Conservation (phyloP, 2,329 filamentous ascomycete species). For the Aspergillus puulaauensis region DNA sequence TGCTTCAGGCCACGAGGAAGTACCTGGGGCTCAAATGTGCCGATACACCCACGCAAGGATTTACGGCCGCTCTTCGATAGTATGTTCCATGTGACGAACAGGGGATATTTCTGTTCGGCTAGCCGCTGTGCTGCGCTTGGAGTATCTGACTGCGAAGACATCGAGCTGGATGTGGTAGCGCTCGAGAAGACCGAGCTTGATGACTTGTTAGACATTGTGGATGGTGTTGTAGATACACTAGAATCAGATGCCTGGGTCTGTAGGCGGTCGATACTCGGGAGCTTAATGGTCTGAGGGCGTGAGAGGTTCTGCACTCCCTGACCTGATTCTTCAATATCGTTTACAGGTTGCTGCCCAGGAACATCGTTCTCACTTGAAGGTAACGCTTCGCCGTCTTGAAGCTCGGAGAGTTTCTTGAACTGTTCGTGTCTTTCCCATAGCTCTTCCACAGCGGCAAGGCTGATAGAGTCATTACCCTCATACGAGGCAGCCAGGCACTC, state of each 20-base stretch:
- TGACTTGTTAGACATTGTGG: slow-evolving; percentile 50
- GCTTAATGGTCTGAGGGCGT: slow-evolving; percentile 26
- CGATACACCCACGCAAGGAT: slow-evolving; percentile 87
- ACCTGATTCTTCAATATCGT: slow-evolving; percentile 20
- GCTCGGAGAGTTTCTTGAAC: slow-evolving; percentile 37
- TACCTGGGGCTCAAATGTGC: slow-evolving; percentile 80
- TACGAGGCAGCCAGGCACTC: slow-evolving; percentile 78
- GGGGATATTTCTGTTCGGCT: slow-evolving; percentile 59
- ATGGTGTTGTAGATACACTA: slow-evolving; percentile 40
- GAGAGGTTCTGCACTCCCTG: neutral
- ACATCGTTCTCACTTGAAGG: slow-evolving; percentile 14
- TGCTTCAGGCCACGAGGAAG: slow-evolving; percentile 70
- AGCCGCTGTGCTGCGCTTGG: slow-evolving; percentile 24
- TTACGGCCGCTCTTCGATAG: slow-evolving; percentile 61
- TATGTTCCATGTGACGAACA: slow-evolving; percentile 96
- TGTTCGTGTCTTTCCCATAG: slow-evolving; percentile 61
- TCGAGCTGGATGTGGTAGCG: slow-evolving; percentile 45
- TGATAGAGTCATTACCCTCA: slow-evolving; percentile 65
- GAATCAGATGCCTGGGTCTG: slow-evolving; percentile 39
- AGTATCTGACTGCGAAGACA: slow-evolving; percentile 33
- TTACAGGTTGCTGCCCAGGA: slow-evolving; percentile 15
- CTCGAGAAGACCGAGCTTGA: slow-evolving; percentile 45
- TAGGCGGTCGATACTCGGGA: slow-evolving; percentile 35
- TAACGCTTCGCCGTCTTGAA: slow-evolving; percentile 24
- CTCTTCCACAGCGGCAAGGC: slow-evolving; percentile 67